Base-by-base conservation (phyloP, 176 grass and related monocot genomes). In the Tuctoria greenei region DNA sequence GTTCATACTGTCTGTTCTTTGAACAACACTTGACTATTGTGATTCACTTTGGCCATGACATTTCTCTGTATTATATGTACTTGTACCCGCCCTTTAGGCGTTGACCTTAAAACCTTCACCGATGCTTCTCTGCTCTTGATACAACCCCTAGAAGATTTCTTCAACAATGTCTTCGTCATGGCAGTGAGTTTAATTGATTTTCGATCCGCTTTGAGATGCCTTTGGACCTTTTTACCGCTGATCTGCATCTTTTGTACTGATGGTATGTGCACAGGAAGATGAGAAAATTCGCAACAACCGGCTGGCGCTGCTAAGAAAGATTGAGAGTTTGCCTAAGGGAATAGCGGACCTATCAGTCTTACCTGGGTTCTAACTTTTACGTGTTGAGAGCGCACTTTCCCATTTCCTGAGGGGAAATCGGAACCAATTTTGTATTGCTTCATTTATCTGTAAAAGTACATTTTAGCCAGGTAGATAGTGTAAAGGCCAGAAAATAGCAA, bases 61-160 rank as follows among this genome's bases (percentile, higher is more conserved):
- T 39, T 73, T 82, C 44, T 10, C 13, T 88, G 39, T 37, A 8
- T 51, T 66, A 16, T 42, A 10, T 18, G 57, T 39, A 52, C 14
- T 2, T 78, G 25, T 64, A 37, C 49, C 44, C 10, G 28, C 73
- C 25, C 55, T 82, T 11, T 85, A 97, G 95, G 84, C 25, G 75
- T 91, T 23, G 82, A 89, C 76, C 72, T 97, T 50, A 83, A 78
- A 85, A 82, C 71, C 51, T 97, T 97, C 35, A 76, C 61, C 0
- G 65, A 92, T 37, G 88, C 86, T 27, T 97, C 95, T 56, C 61
- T 93, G 51, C 27, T 84, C 24, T 81, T 97, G 67, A 77, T 90
- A 67, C 89, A 88, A 50, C 91, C 95, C 11, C 76, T 97, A 31
- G 88, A 97, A 58, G 95, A 97, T 93, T 97, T 97, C 79, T 97